These are phyloP conservation scores for Sanghuangporus baumii DNA, from an alignment of 1,284 basidiomycete genomes.

Conservation along the genomic window DNA sequence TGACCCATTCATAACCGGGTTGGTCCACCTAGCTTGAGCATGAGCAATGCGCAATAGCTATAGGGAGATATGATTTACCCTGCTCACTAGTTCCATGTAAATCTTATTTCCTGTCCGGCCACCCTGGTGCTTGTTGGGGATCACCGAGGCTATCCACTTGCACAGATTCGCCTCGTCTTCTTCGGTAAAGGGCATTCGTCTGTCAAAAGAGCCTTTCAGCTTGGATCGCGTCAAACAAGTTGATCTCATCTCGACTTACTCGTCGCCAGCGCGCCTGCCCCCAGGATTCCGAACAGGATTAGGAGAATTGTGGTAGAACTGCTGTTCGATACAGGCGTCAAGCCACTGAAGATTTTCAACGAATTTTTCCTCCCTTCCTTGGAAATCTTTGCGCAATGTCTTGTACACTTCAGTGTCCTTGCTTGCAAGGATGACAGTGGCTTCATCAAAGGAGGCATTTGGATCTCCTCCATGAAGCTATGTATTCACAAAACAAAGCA, in stretches of 20 bases:
- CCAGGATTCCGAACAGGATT: slow-evolving; percentile 76
- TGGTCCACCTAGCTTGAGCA: slow-evolving; percentile 42
- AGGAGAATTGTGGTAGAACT: slow-evolving; percentile 57
- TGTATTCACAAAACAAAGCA: neutral
- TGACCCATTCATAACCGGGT: slow-evolving; percentile 70
- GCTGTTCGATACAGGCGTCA: slow-evolving; percentile 69
- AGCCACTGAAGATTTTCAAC: slow-evolving; percentile 78
- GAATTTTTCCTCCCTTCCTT: slow-evolving; percentile 59
- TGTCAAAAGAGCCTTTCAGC: slow-evolving; percentile 25
- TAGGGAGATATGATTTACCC: slow-evolving; percentile 33
- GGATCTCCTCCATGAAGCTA: slow-evolving; percentile 77
- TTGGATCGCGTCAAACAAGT: neutral
- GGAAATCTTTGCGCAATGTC: slow-evolving; percentile 62
- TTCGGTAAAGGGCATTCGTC: slow-evolving; percentile 68
- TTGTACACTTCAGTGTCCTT: slow-evolving; percentile 67
- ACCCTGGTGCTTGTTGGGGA: slow-evolving; percentile 72
- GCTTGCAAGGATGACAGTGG: slow-evolving; percentile 70
- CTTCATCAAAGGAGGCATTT: slow-evolving; percentile 54
- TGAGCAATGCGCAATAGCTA: neutral
- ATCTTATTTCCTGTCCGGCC: slow-evolving; percentile 73
- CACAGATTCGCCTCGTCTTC: slow-evolving; percentile 68
- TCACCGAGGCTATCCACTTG: slow-evolving; percentile 71
- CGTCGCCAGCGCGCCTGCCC: slow-evolving; percentile 71
- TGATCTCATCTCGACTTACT: slow-evolving; percentile 40
- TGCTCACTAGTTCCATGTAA: slow-evolving; percentile 59